These are phyloP conservation scores for Metroxylon sagu DNA, from an alignment of 176 grass and related monocot species.

Conservation along the genomic window DNA sequence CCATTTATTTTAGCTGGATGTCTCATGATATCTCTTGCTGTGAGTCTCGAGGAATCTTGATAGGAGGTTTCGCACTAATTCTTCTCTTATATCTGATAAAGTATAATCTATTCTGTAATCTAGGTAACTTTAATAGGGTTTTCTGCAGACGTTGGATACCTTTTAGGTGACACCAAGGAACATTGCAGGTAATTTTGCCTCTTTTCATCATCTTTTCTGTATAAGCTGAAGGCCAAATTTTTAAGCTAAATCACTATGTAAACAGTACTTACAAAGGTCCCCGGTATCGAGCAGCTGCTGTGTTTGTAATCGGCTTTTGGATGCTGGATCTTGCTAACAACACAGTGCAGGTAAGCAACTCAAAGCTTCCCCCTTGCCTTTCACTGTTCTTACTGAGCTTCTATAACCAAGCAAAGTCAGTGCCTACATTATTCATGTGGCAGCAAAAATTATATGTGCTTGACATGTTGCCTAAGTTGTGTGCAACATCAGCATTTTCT, in stretches of 20 bases:
- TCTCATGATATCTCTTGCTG: slow-evolving; percentile 73
- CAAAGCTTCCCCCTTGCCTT: slow-evolving; percentile 5
- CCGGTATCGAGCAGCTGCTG: slow-evolving; percentile 64
- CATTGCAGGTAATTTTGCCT: slow-evolving; percentile 63
- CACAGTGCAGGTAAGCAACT: slow-evolving; percentile 80
- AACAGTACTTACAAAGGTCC: slow-evolving; percentile 76
- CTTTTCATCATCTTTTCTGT: neutral
- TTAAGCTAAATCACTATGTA: slow-evolving; percentile 13
- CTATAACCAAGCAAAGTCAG: too few relatives aligned
- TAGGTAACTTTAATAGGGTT: slow-evolving; percentile 98
- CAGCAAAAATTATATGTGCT: too few relatives aligned
- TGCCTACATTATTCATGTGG: too few relatives aligned
- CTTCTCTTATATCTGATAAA: too few relatives aligned
- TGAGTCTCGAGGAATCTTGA: slow-evolving; percentile 43
- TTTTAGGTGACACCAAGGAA: slow-evolving; percentile 82
- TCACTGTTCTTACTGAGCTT: neutral
- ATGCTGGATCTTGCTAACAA: slow-evolving; percentile 99
- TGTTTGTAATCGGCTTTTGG: slow-evolving; percentile 96
- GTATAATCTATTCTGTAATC: neutral
- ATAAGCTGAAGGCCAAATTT: neutral
- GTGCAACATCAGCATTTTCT: neutral
- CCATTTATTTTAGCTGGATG: slow-evolving; percentile 92
- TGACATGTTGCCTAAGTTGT: neutral
- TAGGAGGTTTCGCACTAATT: neutral
- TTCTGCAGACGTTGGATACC: slow-evolving; percentile 96